Evolutionary conservation across 2,329 filamentous ascomycete genomes (phyloP), one percentile per base, ranked within the genome.

Genomic region (Cladophialophora exuberans): DNA sequence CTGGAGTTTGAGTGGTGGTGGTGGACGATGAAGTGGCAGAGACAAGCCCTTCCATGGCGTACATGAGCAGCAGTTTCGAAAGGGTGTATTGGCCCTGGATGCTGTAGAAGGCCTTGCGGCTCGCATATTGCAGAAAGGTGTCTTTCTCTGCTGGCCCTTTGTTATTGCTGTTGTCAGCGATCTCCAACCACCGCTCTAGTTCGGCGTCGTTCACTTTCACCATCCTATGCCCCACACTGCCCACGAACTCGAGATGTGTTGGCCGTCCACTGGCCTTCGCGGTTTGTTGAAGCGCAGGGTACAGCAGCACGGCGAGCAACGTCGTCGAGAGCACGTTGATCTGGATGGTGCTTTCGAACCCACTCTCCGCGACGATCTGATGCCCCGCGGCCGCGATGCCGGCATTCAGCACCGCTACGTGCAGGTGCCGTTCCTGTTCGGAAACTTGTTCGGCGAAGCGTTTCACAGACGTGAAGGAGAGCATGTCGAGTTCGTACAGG

Each of bases 361-460:
- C 46, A 3, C n/a, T n/a, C n/a, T 57, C 56, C 17, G 66, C 43
- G 7, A 48, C 17, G 18, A 52, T 52, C 18, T 56, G 41, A 44
- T 63, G 63, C 6, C 56, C 57, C 22, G 61, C 20, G 4, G 59
- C 64, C n/a, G 60, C 52, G 4, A 76, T 33, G 0, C 72, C 78
- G 1, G 77, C 77, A 57, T 79, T 80, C 3, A 79, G 67, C 23
- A 81, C 67, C 3, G 66, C 72, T 9, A 77, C 70, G 59, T 81
- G 75, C 3, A 81, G 60, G 11, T 47, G 33, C 20, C 42, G 18
- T 18, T 49, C 41, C 10, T 51, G 31, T n/a, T 23, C 31, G 5
- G 36, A 17, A 5, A 52, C 25, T 13, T 13, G 20, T 13, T 66
- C 56, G 1, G 66, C 69, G 45, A 74, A 73, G 1, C 57, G 60